Conservation (phyloP, 208 protist species). For the Borovskyia barvae region DNA sequence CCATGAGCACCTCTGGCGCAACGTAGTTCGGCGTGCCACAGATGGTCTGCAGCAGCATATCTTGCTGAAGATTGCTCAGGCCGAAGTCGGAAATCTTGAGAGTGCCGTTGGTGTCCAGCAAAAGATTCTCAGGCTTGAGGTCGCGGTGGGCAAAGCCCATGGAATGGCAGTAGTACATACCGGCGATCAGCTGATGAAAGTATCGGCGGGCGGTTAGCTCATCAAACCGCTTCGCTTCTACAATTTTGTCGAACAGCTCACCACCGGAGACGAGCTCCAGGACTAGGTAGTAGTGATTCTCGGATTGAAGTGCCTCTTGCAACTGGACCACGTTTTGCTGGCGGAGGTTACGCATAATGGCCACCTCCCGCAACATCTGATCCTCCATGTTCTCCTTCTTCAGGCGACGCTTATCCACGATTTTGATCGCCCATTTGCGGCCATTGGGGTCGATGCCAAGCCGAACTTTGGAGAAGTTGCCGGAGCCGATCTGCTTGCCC, state of each 20-base stretch:
- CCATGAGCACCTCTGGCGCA: slow-evolving; percentile 93
- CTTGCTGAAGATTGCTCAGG: slow-evolving; percentile 81
- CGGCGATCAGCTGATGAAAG: slow-evolving; percentile 96
- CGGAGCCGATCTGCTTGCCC: slow-evolving; percentile 82
- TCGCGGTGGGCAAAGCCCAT: slow-evolving; percentile 90
- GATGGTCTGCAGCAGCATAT: slow-evolving; percentile 82
- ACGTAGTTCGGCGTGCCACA: slow-evolving; percentile 93
- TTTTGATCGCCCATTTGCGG: slow-evolving; percentile 86
- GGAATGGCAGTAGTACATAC: slow-evolving; percentile 93
- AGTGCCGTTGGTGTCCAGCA: slow-evolving; percentile 70
- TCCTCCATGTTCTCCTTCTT: slow-evolving; percentile 89
- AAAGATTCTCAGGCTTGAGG: slow-evolving; percentile 91
- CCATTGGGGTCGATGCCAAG: slow-evolving; percentile 64
- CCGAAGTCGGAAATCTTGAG: slow-evolving; percentile 95
- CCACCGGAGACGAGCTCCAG: slow-evolving; percentile 91
- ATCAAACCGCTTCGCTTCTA: slow-evolving; percentile 74
- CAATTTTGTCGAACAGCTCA: slow-evolving; percentile 94
- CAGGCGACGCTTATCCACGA: slow-evolving; percentile 85
- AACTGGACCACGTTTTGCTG: slow-evolving; percentile 88
- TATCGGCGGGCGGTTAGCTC: slow-evolving; percentile 87
- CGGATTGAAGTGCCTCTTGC: slow-evolving; percentile 85
- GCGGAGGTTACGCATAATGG: slow-evolving; percentile 77
- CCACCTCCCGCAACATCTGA: slow-evolving; percentile 89
- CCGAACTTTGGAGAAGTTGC: slow-evolving; percentile 90
- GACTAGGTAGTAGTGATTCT: slow-evolving; percentile 89